Evolutionary conservation across 2,329 filamentous ascomycete genomes (phyloP), one percentile per base, ranked within the genome.

Genomic region (Diaporthe humulicola): DNA sequence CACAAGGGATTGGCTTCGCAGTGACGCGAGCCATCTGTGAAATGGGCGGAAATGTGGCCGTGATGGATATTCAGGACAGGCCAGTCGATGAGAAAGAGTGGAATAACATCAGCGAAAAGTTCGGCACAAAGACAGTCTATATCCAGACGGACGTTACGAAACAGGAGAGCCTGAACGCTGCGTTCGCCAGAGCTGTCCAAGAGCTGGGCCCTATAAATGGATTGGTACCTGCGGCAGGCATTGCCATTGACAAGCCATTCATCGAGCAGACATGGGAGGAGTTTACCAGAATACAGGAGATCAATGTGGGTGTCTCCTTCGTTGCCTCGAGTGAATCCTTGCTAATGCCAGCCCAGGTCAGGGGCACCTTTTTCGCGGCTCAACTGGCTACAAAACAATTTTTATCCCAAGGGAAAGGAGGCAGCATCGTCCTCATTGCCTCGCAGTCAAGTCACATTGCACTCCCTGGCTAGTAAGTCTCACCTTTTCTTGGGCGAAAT

Each of bases 241-340:
- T 86, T 56, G 84, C 82, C 9, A 82, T 86, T 38, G 85, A 86
- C 74, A 86, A 86, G 77, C 85, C 85, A 0, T 87, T 87, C 71
- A 66, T 86, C 2, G 84, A 86, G 0, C 84, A 86, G 67, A 85
- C 83, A 0, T 86, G 84, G 84, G 83, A 84, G 2, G 85, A 87
- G 64, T 83, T 83, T 17, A 82, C 79, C 14, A 79, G 81, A 4
- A 83, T 86, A 36, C 83, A 84, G 54, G 82, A 86, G 0, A 83
- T 86, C 42, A 87, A 87, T 73, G 85, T 85, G 38, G 78, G 82
- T 72, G 40, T 15, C 5, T 60, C 40, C 52, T 38, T 57, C 40
- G 14, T 42, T 22, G 8, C 28, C 9, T 33, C 57, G n/a, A 38
- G 28, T 0, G 1, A 10, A 8, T 0, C 25, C 25, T 30, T 42